These are phyloP conservation scores for Beauveria asiatica DNA, from an alignment of 2,329 filamentous ascomycete species.

Conservation along the genomic window DNA sequence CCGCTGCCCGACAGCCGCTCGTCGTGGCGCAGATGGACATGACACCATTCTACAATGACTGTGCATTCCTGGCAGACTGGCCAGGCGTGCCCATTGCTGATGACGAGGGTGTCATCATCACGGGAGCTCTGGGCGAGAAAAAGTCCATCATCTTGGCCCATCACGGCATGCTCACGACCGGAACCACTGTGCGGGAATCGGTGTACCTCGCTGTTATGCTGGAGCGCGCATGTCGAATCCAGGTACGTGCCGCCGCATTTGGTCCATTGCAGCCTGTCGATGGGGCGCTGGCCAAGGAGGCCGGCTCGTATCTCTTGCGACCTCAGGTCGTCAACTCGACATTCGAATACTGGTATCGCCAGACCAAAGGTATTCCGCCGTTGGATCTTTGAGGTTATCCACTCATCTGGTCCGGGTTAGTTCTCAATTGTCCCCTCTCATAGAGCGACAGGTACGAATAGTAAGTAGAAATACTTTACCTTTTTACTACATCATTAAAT, in stretches of 20 bases:
- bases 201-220: slow-evolving; percentile 2
- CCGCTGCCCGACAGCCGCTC: slow-evolving; percentile 5
- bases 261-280: slow-evolving; percentile 4
- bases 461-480: neutral
- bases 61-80: slow-evolving; percentile 7
- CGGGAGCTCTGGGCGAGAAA: neutral
- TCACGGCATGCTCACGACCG: slow-evolving; percentile 7
- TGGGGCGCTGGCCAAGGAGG: neutral
- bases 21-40: slow-evolving; percentile 11
- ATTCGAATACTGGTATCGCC: slow-evolving; percentile 8
- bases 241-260: neutral
- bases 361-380: neutral
- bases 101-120: slow-evolving; percentile 7
- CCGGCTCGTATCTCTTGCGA: neutral
- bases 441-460: neutral
- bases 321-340: neutral
- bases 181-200: slow-evolving; percentile 2
- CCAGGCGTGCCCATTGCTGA: slow-evolving; percentile 9
- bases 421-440: neutral
- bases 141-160: slow-evolving; percentile 2
- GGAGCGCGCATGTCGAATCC: slow-evolving; percentile 1
- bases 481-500: neutral
- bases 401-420: neutral
- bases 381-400: neutral
- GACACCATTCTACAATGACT: slow-evolving; percentile 4